A percentile compares a stretch with the other conserved stretches of the same genome.
Evolutionary conservation across 805 yeast genomes (phyloP).

Genomic region (Candida dajiaensis): DNA sequence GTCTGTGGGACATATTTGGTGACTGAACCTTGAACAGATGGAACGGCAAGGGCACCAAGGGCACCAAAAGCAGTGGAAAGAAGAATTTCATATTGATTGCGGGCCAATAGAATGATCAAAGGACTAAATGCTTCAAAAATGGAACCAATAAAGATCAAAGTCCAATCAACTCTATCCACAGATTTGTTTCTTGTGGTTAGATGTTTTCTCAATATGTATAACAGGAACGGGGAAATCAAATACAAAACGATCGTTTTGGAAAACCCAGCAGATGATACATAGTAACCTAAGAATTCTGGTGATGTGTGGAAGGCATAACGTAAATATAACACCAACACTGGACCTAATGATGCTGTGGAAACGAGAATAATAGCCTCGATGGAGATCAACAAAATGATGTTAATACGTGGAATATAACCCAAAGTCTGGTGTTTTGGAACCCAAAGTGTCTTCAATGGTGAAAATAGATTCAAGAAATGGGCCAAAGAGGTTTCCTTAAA

Average conservation of each 20-base stretch:
- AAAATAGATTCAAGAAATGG: constrained; percentile 21
- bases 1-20: constrained; percentile 56
- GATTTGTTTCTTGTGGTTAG: constrained; percentile 32
- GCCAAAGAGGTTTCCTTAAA: constrained; percentile 1
- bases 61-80: constrained; percentile 34
- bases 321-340: constrained; percentile 45
- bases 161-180: constrained; percentile 49
- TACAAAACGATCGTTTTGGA: constrained; percentile 44
- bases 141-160: constrained; percentile 28
- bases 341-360: constrained; percentile 35
- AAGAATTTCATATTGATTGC: constrained; percentile 26
- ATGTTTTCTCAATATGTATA: constrained; percentile 29
- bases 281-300: constrained; percentile 48
- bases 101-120: constrained; percentile 28
- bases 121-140: constrained; percentile 35
- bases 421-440: constrained; percentile 33
- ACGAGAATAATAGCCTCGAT: constrained; percentile 40
- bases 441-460: constrained; percentile 53
- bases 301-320: constrained; percentile 49
- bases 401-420: constrained; percentile 34
- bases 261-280: constrained; percentile 46
- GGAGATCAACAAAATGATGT: constrained; percentile 42
- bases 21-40: constrained; percentile 53
- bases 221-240: constrained; percentile 44
- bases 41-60: constrained; percentile 46